Evolutionary conservation across 805 yeast species (phyloP), one percentile per base, ranked within the genome.

Genomic region (Ogataea pini): DNA sequence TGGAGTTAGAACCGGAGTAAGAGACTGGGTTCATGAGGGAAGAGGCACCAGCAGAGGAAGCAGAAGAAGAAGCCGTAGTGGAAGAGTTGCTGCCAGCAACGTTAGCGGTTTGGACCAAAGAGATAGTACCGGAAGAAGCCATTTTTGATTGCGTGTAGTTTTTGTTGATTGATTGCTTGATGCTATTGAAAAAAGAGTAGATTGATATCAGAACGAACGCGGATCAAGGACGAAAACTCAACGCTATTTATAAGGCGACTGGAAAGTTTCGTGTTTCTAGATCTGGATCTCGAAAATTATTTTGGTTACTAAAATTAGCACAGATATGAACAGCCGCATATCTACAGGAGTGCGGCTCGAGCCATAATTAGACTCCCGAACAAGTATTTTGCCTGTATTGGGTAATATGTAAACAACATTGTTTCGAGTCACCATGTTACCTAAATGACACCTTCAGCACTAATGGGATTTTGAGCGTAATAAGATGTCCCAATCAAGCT

Each of bases 1-100:
- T 65, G 42, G 63, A 44, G 58, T 60, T 58, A 22, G 68, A 61
- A 37, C 64, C 64, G 39, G 62, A 43, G 61, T 60, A 64, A 44
- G 56, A 36, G 37, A 59, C 40, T 49, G 61, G 61, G 43, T 53
- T 46, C 29, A 41, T 14, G 31, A 59, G 43, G 13, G 55, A 29
- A 42, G 53, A 59, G 44, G 61, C 67, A 52, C 55, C 63, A 34
- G 57, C 62, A n/a, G n/a, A n/a, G 18, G 59, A 39, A 1, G 62
- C 47, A 27, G 59, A 18, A 13, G 62, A 47, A 8, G 60, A 46
- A 36, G 59, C 28, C 13, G 58, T 32, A 13, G 61, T 19, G 27
- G 36, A 25, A 16, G 29, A 19, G 42, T 33, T 41, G 19, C 58
- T 36, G 36, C 53, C 52, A 48, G 55, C 51, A 36, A 58, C 57